Evolutionary conservation across 768 basidiomycete species (phyloP).

Genomic region (Tylopilus subfusipes): DNA sequence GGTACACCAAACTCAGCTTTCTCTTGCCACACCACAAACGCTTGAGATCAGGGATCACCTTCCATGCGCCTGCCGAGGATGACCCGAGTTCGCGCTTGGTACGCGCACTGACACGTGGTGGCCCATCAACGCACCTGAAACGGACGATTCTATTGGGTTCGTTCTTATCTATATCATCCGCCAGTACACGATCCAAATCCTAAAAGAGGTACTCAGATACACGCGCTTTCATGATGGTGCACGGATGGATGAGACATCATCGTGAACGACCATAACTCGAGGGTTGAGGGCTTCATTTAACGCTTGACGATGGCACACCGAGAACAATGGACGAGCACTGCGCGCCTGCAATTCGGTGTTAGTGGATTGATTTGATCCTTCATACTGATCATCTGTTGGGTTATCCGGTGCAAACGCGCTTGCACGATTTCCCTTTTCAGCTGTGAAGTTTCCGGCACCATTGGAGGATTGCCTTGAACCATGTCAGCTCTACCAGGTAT

Average conservation of each 20-base stretch:
- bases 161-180: not conserved
- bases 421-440: not conserved
- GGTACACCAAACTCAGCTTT: constrained; percentile 3
- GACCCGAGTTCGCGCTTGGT: not conserved
- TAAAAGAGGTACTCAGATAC: not conserved
- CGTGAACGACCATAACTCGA: not conserved
- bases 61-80: not conserved
- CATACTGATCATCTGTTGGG: not conserved
- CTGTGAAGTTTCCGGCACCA: too few relatives aligned
- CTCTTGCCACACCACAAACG: not conserved
- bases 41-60: not conserved
- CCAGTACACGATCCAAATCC: not conserved
- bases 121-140: not conserved
- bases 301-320: not conserved
- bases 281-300: constrained; percentile 8
- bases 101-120: not conserved
- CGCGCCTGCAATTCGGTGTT: not conserved
- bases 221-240: not conserved
- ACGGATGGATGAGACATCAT: not conserved
- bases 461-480: not conserved
- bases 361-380: not conserved
- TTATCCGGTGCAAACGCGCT: not conserved
- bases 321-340: not conserved
- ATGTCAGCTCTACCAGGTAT: constrained; percentile 8
- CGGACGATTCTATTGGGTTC: not conserved